Conservation (phyloP, 2,329 filamentous ascomycete genomes). For the Diaporthe citri region DNA sequence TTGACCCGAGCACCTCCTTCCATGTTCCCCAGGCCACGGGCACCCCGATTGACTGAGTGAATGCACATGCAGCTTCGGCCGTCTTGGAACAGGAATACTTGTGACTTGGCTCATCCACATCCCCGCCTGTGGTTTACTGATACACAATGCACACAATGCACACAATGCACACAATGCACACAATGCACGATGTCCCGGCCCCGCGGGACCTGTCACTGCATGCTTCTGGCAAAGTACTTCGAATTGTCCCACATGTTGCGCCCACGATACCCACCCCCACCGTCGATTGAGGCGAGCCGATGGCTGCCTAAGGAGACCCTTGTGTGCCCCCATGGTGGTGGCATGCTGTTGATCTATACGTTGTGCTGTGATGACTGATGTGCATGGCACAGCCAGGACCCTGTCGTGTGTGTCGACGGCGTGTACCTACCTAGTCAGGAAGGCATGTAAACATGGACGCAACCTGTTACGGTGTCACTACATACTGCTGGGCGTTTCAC, state of each 20-base stretch:
- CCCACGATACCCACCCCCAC: neutral
- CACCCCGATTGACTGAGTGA: conserved; percentile 18
- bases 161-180: neutral
- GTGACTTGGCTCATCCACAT: neutral
- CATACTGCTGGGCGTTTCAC: neutral
- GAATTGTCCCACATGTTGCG: neutral
- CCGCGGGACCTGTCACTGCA: neutral
- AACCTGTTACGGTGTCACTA: neutral
- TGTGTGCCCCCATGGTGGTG: neutral
- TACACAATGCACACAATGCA: neutral
- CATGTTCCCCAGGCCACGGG: neutral
- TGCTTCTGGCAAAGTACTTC: neutral
- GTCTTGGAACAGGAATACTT: neutral
- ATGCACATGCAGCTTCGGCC: neutral
- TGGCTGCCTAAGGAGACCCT: too few species aligned
- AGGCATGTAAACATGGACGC: conserved; percentile 3
- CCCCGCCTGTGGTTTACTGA: neutral
- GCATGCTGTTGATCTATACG: neutral
- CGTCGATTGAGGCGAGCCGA: neutral
- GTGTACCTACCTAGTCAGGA: conserved; percentile 18
- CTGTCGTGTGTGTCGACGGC: neutral
- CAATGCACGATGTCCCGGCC: neutral
- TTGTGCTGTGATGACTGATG: neutral
- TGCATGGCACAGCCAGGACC: neutral
- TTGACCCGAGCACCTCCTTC: conserved; percentile 1